Conservation (phyloP, 495 filamentous ascomycete genomes). For the Aspergillus bertholletiae region DNA sequence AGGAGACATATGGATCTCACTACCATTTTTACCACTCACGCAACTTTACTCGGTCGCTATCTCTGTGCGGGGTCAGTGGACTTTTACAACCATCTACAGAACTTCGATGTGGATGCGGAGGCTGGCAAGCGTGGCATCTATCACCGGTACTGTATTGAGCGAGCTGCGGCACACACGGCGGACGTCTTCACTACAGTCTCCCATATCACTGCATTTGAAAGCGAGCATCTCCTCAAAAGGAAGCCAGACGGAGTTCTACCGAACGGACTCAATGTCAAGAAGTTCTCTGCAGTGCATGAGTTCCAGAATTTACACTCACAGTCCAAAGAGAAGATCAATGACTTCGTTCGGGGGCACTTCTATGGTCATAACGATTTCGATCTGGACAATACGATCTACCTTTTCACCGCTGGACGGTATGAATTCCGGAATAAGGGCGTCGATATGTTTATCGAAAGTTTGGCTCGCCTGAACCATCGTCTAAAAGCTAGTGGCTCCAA, state of each 20-base stretch:
- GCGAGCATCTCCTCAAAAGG: slow-evolving; percentile 93
- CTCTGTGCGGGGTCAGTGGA: slow-evolving; percentile 96
- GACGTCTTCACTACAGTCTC: slow-evolving; percentile 99
- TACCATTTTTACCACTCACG: slow-evolving; percentile 98
- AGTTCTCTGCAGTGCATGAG: slow-evolving; percentile 97
- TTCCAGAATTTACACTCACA: slow-evolving; percentile 98
- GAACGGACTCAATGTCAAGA: slow-evolving; percentile 97
- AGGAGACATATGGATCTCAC: slow-evolving; percentile 94
- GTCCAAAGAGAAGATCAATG: slow-evolving; percentile 94
- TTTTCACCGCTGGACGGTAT: slow-evolving; percentile 95
- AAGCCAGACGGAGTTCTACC: slow-evolving; percentile 96
- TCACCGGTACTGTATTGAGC: slow-evolving; percentile 97
- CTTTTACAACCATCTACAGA: slow-evolving; percentile 98
- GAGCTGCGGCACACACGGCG: slow-evolving; percentile 81
- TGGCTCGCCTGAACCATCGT: slow-evolving; percentile 90
- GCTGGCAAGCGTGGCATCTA: slow-evolving; percentile 98
- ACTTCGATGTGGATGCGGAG: slow-evolving; percentile 94
- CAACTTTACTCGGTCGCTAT: slow-evolving; percentile 90
- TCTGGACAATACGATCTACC: slow-evolving; percentile 93
- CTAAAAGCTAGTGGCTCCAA: slow-evolving; percentile 83
- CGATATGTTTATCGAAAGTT: slow-evolving; percentile 97
- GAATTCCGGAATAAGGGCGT: slow-evolving; percentile 98
- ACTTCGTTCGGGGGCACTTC: slow-evolving; percentile 97
- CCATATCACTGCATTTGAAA: slow-evolving; percentile 97
- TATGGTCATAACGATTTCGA: slow-evolving; percentile 98